Base-by-base conservation (phyloP, 345 rosid species). In the Gossypium raimondii region DNA sequence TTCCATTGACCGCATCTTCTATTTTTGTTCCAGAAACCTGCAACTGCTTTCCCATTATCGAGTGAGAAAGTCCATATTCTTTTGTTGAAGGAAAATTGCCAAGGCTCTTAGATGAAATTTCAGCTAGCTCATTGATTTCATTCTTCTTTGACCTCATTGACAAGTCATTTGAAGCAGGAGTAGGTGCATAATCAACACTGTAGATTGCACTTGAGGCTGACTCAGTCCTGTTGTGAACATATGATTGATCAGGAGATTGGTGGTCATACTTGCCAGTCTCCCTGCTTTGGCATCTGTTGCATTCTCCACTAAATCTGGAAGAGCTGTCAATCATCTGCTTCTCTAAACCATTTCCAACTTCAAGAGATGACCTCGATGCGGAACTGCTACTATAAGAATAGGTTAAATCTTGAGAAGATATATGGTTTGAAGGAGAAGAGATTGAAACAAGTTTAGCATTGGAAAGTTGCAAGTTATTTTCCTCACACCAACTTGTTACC, bases 401-500 rank as follows among this genome's bases (percentile, higher is more conserved):
- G 76, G 73, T 74, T 24, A 89, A 84, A 76, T 87, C 83, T 68
- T 76, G 81, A 60, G 88, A 85, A 77, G 88, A 84, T 70, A 79
- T 82, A 64, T 73, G 84, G 76, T 88, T 81, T 65, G 84, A 76
- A 75, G 81, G 81, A 67, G 85, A 58, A 16, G 84, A 74, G 76
- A 76, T 81, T 47, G 82, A 78, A 20, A 78, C 75, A 74, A 70
- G 73, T 78, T 81, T 84, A 62, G 65, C 53, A 59, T 79, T 71
- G 48, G 84, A 71, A 79, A 81, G 77, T 60, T 67, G 83, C 69
- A 87, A 76, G 73, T 78, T 84, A 77, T 91, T 92, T 83, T 86
- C 88, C 81, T 86, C 88, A 50, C 91, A 85, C 98, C 98, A 92
- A 81, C 85, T 89, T 50, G 86, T 73, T 77, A 90, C 91, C 98